Base-by-base conservation (phyloP, 768 basidiomycete species). In the Psilocybe tampanensis region DNA sequence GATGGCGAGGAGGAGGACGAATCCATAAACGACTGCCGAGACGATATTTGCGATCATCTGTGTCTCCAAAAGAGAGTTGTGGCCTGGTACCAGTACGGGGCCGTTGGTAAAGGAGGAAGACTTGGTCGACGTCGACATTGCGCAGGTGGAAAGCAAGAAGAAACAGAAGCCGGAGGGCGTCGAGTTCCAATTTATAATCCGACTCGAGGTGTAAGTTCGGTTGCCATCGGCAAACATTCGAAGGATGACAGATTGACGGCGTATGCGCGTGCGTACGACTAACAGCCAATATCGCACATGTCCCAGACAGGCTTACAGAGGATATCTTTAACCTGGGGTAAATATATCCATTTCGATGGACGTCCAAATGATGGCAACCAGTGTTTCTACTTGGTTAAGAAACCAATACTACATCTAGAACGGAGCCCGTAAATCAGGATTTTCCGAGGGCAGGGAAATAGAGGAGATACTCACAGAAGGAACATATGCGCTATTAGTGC, bases 1-100 rank as follows among this genome's bases (percentile, higher is more conserved):
- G 13, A 57, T 32, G 3, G 26, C 52, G 44, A 63, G 52, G 13
- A 52, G 51, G 33, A 59, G 5, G 7, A 54, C 42, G 22, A 57
- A 36, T 7, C 58, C 54, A 34, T 60, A 63, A 11, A 55, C 32
- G 21, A 55, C 47, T 7, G 58, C 47, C 8, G 55, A 36, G 9
- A 63, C 23, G 19, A 60, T 51, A 15, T 58, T 58, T 8, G 58
- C 61, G 8, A 63, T n/a, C 55, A 58, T 47, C 48, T 56, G 58
- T 36, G 56, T 52, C 47, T 63, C 58, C 7, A 61, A 43, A 22
- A 54, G 23, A 23, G 32, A 7, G 21, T 54, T 36, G 43, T 15
- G 24, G 26, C 44, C 53, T 45, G 53, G 44, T 36, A 45, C 44
- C 53, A 45, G 44, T 19, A 26, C 53, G 33, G 44, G 22, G n/a